These are phyloP conservation scores for Coleophoma crateriformis DNA, from an alignment of 2,329 filamentous ascomycete genomes.

Conservation along the genomic window DNA sequence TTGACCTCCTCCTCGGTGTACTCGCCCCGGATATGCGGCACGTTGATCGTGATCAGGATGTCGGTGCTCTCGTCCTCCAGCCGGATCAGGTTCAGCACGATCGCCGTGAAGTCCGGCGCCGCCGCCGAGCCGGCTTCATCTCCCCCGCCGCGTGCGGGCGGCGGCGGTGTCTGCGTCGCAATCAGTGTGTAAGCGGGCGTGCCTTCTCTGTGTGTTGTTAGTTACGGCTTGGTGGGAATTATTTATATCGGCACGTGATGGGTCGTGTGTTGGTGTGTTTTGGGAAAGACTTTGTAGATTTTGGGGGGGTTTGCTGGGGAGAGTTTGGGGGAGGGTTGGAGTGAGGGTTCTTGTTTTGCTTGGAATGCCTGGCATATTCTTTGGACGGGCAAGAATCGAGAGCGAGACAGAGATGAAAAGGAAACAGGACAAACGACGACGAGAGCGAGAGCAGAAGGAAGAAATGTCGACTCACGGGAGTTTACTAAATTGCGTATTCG, in stretches of 20 bases:
- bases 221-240: not conserved
- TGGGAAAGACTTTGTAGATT: no score
- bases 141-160: conserved; percentile 23
- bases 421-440: no score
- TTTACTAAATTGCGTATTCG: conserved; percentile 51
- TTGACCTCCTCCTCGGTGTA: conserved; percentile 70
- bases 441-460: not conserved
- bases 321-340: not conserved
- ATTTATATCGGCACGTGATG: conserved; percentile 6
- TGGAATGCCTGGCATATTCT: no score
- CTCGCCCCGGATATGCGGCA: conserved; percentile 73
- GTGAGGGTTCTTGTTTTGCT: conserved; percentile 8
- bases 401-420: no score
- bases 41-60: conserved; percentile 79
- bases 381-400: no score
- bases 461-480: conserved; percentile 29
- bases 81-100: conserved; percentile 72
- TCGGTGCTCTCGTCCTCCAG: conserved; percentile 74
- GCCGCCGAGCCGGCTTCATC: conserved; percentile 22
- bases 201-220: conserved; percentile 29
- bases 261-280: not conserved
- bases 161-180: conserved; percentile 52
- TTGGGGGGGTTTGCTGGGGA: no score
- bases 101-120: conserved; percentile 56
- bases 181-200: conserved; percentile 65